phyloP scores from a whole-genome alignment of 1,284 basidiomycete genomes.

The Ganoderma sinense region DNA sequence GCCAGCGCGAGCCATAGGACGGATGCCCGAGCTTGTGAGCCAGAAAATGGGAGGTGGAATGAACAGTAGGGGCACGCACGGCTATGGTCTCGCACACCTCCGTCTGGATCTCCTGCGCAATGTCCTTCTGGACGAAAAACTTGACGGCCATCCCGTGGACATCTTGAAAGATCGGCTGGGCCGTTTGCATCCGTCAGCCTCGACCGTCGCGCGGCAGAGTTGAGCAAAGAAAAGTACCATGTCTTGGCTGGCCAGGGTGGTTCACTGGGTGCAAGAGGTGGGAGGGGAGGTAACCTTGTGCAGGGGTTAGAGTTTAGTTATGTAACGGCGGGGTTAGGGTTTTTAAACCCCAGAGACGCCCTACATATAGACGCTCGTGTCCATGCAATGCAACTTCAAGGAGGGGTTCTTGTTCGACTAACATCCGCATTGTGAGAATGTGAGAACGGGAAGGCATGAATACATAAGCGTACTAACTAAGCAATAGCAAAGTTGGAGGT shows the following conservation, averaged over 20 bases:
- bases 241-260: slow-evolving; percentile 11
- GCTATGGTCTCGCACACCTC: slow-evolving; percentile 74
- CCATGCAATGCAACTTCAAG: too few species aligned
- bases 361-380: not conserved
- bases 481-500: not conserved
- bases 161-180: slow-evolving; percentile 73
- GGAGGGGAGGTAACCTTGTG: slow-evolving; percentile 33
- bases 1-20: slow-evolving; percentile 3
- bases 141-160: slow-evolving; percentile 69
- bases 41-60: not conserved
- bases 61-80: slow-evolving; percentile 46
- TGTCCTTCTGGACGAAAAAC: slow-evolving; percentile 82
- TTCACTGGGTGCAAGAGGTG: slow-evolving; percentile 4
- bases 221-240: slow-evolving; percentile 33
- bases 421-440: not conserved
- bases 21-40: slow-evolving; percentile 1
- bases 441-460: not conserved
- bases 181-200: slow-evolving; percentile 21
- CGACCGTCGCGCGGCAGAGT: not conserved
- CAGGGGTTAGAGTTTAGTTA: slow-evolving; percentile 41
- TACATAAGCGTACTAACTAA: slow-evolving; percentile 23
- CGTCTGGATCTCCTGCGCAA: slow-evolving; percentile 69
- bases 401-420: not conserved
- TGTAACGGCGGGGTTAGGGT: slow-evolving; percentile 42
- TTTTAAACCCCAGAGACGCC: slow-evolving; percentile 30